phyloP scores from a whole-genome alignment of 371 early-diverging fungal species.

The Mucor ambiguus region DNA sequence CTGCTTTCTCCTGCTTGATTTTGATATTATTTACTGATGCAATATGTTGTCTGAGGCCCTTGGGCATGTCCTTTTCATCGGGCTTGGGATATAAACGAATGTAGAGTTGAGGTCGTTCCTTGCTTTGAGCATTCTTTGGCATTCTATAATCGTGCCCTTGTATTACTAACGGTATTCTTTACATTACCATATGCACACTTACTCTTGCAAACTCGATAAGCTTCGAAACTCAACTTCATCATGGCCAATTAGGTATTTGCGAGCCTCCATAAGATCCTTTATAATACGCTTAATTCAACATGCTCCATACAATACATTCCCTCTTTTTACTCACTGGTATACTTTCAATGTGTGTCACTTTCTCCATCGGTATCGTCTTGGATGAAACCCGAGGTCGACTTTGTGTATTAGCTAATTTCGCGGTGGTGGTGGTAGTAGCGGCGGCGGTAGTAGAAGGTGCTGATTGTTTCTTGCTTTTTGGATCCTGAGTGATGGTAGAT shows the following conservation, averaged over 20 bases:
- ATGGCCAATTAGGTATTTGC: constrained; percentile 8
- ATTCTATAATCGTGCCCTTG: not conserved
- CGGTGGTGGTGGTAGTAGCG: not conserved
- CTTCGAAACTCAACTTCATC: constrained; percentile 18
- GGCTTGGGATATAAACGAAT: constrained; percentile 7
- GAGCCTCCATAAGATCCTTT: constrained; percentile 19
- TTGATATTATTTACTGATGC: constrained; percentile 1
- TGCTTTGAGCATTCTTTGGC: not conserved
- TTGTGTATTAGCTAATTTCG: not conserved
- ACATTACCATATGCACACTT: not conserved
- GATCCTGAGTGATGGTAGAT: not conserved
- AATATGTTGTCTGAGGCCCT: not conserved
- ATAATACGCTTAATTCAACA: not conserved
- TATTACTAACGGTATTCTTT: not conserved
- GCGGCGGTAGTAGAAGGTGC: not conserved
- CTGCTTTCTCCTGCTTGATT: not conserved
- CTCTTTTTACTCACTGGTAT: constrained; percentile 9
- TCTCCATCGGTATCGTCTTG: constrained; percentile 7
- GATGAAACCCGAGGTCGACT: constrained; percentile 16
- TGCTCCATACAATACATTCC: not conserved
- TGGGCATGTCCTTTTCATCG: not conserved
- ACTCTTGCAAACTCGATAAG: constrained; percentile 8
- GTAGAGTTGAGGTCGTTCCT: constrained; percentile 3
- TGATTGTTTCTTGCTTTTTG: not conserved
- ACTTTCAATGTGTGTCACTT: constrained; percentile 4